Percentiles rank a stretch among this genome's conserved stretches.
Evolutionary conservation across 805 yeast genomes (phyloP).

Genomic region (Cyberlindnera xishuangbannaensis): DNA sequence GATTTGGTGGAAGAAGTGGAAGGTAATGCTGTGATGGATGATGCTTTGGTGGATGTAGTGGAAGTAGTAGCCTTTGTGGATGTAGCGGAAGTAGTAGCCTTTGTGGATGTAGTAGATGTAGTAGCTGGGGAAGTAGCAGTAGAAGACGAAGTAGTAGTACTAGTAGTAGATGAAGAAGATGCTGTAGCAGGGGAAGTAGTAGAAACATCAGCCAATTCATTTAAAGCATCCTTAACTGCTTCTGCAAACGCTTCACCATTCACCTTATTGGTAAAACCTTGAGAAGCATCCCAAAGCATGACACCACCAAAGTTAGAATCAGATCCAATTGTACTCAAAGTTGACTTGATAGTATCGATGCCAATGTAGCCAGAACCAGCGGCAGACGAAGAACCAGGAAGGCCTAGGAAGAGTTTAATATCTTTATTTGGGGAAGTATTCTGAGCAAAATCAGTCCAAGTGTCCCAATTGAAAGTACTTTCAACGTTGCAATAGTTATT

Average conservation of each 20-base stretch:
- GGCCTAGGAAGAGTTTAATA: slow-evolving; percentile 66
- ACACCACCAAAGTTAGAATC: slow-evolving; percentile 80
- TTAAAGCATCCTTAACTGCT: slow-evolving; percentile 38
- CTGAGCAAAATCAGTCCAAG: slow-evolving; percentile 65
- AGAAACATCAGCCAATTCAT: slow-evolving; percentile 16
- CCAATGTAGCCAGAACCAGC: slow-evolving; percentile 56
- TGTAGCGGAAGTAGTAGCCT: slow-evolving; percentile 9
- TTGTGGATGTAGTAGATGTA: slow-evolving; percentile 11
- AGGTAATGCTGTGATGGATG: neutral
- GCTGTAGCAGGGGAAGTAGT: slow-evolving; percentile 7
- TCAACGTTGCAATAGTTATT: slow-evolving; percentile 71
- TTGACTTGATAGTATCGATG: slow-evolving; percentile 30
- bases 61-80: slow-evolving; percentile 5
- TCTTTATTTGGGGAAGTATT: slow-evolving; percentile 57
- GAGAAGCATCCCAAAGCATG: slow-evolving; percentile 89
- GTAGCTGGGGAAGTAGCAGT: slow-evolving; percentile 1
- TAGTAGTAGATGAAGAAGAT: slow-evolving; percentile 14
- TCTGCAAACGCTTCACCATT: slow-evolving; percentile 39
- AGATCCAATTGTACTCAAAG: slow-evolving; percentile 68
- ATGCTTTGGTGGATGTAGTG: slow-evolving; percentile 2
- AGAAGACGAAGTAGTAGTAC: slow-evolving; percentile 11
- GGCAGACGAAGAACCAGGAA: slow-evolving; percentile 62
- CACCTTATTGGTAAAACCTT: slow-evolving; percentile 45
- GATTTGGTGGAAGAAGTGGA: neutral
- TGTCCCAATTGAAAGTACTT: slow-evolving; percentile 56